Conservation (phyloP, 2,329 filamentous ascomycete species). For the Aspergillus aculeatus region DNA sequence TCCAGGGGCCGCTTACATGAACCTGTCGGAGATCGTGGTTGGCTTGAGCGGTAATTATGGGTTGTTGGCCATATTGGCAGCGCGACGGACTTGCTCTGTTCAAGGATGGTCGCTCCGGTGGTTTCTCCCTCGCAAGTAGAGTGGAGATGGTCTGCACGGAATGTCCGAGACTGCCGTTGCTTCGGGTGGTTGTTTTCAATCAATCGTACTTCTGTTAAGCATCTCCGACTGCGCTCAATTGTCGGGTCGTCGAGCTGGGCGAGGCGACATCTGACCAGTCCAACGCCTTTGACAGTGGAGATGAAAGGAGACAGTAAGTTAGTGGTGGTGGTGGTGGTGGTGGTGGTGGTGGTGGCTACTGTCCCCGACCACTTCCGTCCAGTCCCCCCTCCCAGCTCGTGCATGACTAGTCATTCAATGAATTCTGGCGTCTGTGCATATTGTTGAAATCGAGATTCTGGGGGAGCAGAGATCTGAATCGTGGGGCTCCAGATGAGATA, state of each 20-base stretch:
- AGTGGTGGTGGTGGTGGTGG: not conserved
- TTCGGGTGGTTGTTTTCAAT: not conserved
- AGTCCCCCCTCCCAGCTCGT: not conserved
- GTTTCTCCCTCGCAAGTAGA: not conserved
- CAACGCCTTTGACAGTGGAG: constrained; percentile 4
- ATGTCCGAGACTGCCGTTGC: not conserved
- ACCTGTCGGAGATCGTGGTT: not conserved
- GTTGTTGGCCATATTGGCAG: not conserved
- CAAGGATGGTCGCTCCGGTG: not conserved
- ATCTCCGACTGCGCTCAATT: not conserved
- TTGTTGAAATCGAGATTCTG: not conserved
- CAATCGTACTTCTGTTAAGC: not conserved
- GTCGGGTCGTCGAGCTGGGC: not conserved
- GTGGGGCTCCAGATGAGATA: not conserved
- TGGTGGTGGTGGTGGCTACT: not conserved
- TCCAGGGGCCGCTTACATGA: not conserved
- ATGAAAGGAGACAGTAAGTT: not conserved
- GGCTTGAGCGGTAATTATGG: not conserved
- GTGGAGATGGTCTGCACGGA: not conserved
- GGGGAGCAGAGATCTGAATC: not conserved
- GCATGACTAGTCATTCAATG: constrained; percentile 3
- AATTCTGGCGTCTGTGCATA: not conserved
- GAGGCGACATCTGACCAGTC: constrained; percentile 5
- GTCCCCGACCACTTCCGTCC: not conserved
- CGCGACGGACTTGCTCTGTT: not conserved